Evolutionary conservation across 768 basidiomycete species (phyloP).

Genomic region (Rhizopogon vesiculosus): DNA sequence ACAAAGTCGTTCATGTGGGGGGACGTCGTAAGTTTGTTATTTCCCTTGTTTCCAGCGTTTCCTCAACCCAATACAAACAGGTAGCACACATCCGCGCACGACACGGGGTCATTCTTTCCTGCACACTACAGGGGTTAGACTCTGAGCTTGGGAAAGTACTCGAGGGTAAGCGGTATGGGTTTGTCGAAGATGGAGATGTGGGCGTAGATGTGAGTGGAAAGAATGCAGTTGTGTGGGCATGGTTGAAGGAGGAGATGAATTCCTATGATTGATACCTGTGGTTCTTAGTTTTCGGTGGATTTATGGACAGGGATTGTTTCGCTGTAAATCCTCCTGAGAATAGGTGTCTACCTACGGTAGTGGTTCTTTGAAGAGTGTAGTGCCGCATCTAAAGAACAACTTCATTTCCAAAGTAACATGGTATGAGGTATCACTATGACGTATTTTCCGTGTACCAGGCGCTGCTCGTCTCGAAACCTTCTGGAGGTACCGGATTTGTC

Average conservation of each 20-base stretch:
- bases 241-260: constrained; percentile 17
- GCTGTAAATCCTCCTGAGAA: neutral
- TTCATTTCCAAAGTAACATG: neutral
- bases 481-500: constrained; percentile 66
- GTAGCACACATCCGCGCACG: constrained; percentile 53
- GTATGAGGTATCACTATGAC: constrained; percentile 19
- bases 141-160: constrained; percentile 20
- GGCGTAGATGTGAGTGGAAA: neutral
- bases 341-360: neutral
- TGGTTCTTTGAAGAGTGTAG: too few relatives aligned
- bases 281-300: neutral
- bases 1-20: constrained; percentile 47
- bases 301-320: neutral
- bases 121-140: constrained; percentile 12
- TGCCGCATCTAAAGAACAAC: neutral
- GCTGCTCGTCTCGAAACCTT: constrained; percentile 67
- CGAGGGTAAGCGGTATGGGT: constrained; percentile 35
- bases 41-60: neutral
- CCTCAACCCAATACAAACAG: constrained; percentile 1
- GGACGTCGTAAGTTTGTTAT: constrained; percentile 32
- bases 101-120: constrained; percentile 60
- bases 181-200: constrained; percentile 23
- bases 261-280: constrained; percentile 2
- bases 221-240: constrained; percentile 21
- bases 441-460: constrained; percentile 67